Evolutionary conservation across 2,329 filamentous ascomycete genomes (phyloP).

Genomic region (Xylaria sp.): DNA sequence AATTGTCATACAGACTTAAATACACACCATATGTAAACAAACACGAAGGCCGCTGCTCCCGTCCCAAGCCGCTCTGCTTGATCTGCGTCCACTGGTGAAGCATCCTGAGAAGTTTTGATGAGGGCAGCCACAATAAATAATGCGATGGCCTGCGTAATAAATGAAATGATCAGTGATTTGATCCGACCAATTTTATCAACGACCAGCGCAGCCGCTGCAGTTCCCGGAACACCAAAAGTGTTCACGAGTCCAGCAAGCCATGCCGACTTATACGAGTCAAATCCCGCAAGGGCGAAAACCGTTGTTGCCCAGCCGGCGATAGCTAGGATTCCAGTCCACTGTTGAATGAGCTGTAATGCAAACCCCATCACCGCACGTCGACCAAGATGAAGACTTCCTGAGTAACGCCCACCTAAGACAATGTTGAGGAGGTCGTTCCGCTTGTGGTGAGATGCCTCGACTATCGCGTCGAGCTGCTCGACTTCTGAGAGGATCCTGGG

Average conservation of each 20-base stretch:
- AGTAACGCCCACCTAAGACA: conserved; percentile 45
- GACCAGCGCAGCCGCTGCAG: conserved; percentile 56
- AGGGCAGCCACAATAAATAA: conserved; percentile 42
- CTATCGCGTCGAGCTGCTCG: conserved; percentile 48
- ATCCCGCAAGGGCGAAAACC: conserved; percentile 43
- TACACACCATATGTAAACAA: conserved; percentile 37
- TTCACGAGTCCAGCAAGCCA: conserved; percentile 57
- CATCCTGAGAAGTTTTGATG: conserved; percentile 38
- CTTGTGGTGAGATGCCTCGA: conserved; percentile 46
- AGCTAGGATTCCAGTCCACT: conserved; percentile 51
- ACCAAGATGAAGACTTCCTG: conserved; percentile 46
- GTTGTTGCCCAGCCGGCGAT: conserved; percentile 47
- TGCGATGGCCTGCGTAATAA: conserved; percentile 38
- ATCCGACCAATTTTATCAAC: conserved; percentile 55
- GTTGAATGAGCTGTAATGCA: conserved; percentile 49
- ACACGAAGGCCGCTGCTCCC: conserved; percentile 36
- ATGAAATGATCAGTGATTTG: conserved; percentile 34
- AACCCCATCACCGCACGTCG: conserved; percentile 49
- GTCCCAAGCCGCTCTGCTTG: conserved; percentile 22
- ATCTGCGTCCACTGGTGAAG: conserved; percentile 18
- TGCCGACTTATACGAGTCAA: conserved; percentile 45
- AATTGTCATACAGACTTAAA: neutral
- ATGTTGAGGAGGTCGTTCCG: conserved; percentile 48
- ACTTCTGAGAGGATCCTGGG: conserved; percentile 44
- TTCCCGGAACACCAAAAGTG: conserved; percentile 57